Evolutionary conservation across 1,139 yeast species (phyloP).

Genomic region (Geotrichum citri-aurantii): DNA sequence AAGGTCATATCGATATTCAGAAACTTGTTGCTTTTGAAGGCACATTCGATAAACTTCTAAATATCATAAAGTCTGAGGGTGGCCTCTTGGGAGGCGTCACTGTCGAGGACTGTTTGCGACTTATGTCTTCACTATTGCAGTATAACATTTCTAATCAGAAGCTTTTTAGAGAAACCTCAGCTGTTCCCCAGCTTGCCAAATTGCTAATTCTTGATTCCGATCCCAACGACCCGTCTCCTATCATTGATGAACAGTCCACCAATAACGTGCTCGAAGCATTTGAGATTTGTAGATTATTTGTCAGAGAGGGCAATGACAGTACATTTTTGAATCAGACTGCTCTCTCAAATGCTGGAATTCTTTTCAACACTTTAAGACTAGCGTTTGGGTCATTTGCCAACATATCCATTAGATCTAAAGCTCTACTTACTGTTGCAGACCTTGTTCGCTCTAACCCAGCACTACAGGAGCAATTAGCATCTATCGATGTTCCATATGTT

Average conservation of each 20-base stretch:
- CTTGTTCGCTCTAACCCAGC: conserved; percentile 58
- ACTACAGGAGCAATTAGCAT: conserved; percentile 64
- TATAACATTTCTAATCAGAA: conserved; percentile 91
- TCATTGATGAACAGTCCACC: conserved; percentile 57
- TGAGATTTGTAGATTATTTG: conserved; percentile 69
- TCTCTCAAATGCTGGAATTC: conserved; percentile 57
- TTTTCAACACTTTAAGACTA: conserved; percentile 59
- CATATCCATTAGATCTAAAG: conserved; percentile 54
- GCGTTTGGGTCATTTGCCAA: conserved; percentile 62
- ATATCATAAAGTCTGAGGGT: conserved; percentile 78
- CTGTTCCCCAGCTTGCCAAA: conserved; percentile 57
- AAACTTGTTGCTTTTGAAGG: conserved; percentile 93
- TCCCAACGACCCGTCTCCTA: conserved; percentile 23
- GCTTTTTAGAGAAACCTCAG: conserved; percentile 77
- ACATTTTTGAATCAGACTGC: conserved; percentile 56
- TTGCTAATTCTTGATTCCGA: conserved; percentile 44
- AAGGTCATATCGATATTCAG: conserved; percentile 80
- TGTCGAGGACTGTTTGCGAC: conserved; percentile 80
- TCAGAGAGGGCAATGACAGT: conserved; percentile 66
- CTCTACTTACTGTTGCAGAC: conserved; percentile 72
- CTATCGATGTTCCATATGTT: conserved; percentile 84
- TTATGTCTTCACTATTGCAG: conserved; percentile 64
- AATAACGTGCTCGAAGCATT: conserved; percentile 60
- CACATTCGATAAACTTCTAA: conserved; percentile 75
- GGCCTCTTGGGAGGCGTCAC: conserved; percentile 86